phyloP scores from a whole-genome alignment of 345 rosid species.

The Mangifera indica region DNA sequence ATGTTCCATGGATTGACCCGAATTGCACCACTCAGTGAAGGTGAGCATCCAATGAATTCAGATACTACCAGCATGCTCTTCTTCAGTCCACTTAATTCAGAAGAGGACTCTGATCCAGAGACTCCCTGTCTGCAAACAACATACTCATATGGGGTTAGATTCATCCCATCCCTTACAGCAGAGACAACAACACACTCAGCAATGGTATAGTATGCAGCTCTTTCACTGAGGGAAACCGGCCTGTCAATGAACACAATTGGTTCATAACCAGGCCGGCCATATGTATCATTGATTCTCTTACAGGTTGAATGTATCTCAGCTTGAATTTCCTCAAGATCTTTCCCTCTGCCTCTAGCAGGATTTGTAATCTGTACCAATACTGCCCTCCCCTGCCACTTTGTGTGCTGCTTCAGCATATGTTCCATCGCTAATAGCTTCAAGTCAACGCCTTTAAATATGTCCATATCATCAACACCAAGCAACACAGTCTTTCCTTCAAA shows the following conservation, averaged over 20 bases:
- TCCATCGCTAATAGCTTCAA: constrained; percentile 79
- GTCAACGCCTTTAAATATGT: constrained; percentile 71
- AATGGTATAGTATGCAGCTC: constrained; percentile 62
- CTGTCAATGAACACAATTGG: constrained; percentile 66
- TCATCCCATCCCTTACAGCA: constrained; percentile 85
- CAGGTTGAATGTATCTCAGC: constrained; percentile 57
- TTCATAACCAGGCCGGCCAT: constrained; percentile 57
- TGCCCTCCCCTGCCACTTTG: constrained; percentile 67
- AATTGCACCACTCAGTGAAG: constrained; percentile 79
- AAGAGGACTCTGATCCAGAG: constrained; percentile 34
- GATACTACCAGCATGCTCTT: constrained; percentile 79
- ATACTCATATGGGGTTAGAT: constrained; percentile 74
- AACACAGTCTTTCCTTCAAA: constrained; percentile 67
- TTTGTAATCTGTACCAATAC: constrained; percentile 69
- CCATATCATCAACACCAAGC: constrained; percentile 85
- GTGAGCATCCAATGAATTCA: constrained; percentile 83
- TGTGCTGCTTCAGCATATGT: constrained; percentile 69
- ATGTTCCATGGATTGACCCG: constrained; percentile 75
- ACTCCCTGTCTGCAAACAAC: constrained; percentile 68
- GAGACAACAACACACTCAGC: constrained; percentile 76
- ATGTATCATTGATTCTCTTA: constrained; percentile 63
- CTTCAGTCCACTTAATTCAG: constrained; percentile 42
- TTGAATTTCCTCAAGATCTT: constrained; percentile 64
- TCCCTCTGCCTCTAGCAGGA: constrained; percentile 72
- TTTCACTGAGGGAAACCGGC: constrained; percentile 57